Conservation (phyloP, 2,329 filamentous ascomycete genomes). For the Xylaria digitata region DNA sequence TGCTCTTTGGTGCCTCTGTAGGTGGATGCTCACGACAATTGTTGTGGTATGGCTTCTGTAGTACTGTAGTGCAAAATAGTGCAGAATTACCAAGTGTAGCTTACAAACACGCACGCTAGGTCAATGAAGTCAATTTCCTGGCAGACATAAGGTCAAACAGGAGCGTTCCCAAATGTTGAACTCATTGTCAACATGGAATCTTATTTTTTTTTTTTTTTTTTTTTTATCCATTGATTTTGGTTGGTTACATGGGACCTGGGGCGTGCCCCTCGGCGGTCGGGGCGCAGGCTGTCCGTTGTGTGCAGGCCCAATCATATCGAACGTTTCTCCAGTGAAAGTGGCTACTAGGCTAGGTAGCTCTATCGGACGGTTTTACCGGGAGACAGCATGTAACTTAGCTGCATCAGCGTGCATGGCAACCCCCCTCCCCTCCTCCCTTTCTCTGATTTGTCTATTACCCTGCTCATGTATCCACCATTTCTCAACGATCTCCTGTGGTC, state of each 20-base stretch:
- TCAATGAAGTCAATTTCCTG: background rate
- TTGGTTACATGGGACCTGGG: conserved; percentile 20
- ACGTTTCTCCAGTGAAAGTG: background rate
- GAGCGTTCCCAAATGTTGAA: conserved; percentile 52
- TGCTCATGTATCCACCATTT: conserved; percentile 38
- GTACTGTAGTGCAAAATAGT: too few relatives aligned
- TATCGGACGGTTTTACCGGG: background rate
- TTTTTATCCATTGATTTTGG: conserved; percentile 16
- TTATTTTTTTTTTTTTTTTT: conserved; percentile 30
- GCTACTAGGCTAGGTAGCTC: background rate
- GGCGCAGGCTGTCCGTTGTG: conserved; percentile 21
- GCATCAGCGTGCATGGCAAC: conserved; percentile 3
- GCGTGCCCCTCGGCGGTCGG: conserved; percentile 12
- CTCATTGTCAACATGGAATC: conserved; percentile 37
- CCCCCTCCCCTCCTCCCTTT: conserved; percentile 17
- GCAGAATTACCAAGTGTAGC: background rate
- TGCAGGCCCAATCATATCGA: background rate
- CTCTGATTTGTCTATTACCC: conserved; percentile 38
- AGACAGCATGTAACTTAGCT: conserved; percentile 10
- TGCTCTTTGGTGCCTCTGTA: too few relatives aligned
- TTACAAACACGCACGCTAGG: background rate
- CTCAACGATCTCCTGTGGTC: conserved; percentile 58
- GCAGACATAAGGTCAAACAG: conserved; percentile 34
- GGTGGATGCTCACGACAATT: too few relatives aligned
- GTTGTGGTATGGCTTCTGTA: background rate